Base-by-base conservation (phyloP, 2,329 filamentous ascomycete genomes). In the Diplodia scrobiculata region DNA sequence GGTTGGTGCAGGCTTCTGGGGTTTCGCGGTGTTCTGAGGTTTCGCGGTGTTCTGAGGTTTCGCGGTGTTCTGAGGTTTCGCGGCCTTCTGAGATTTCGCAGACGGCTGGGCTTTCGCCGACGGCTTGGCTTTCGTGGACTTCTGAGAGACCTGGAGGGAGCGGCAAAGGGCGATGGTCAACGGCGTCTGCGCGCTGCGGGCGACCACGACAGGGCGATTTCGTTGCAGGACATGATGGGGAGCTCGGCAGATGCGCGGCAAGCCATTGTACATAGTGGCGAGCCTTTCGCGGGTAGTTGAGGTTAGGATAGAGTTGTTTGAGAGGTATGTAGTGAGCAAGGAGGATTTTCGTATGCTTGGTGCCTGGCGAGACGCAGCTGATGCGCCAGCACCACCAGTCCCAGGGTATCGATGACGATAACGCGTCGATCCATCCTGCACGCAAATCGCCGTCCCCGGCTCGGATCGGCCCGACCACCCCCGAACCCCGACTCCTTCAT, bases 211-310 rank as follows among this genome's bases (percentile, higher is more conserved):
- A 72, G 53, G 52, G 45, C 19, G 47, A 10, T 19, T 65, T 51
- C 50, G n/a, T 41, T 65, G 64, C 3, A 51, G 3, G 72, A 72
- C 27, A 52, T 71, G 69, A 29, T 65, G 55, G 64, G 71, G 70
- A 51, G 71, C 71, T 74, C 74, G 70, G 67, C 71, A 71, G 17
- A 74, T 72, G 71, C 73, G 71, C 68, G 72, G 72, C 73, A 76
- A 62, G 73, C 76, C 76, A 77, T 76, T 69, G 72, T 74, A 75
- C 76, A 78, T 78, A 68, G 70, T 75, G 76, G 70, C 70, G 69
- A 64, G 66, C 54, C 41, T 36, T 50, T 29, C 52, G 27, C 63
- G 34, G 34, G 50, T 13, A 17, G 25, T 17, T 29, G 41, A 58
- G 29, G 41, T 19, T 2, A 17, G 47, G 21, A 29, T 21, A 17